A percentile compares a stretch with the other conserved stretches of the same genome.
Conservation (phyloP, 345 rosid species). For the Eucalyptus marginata region DNA sequence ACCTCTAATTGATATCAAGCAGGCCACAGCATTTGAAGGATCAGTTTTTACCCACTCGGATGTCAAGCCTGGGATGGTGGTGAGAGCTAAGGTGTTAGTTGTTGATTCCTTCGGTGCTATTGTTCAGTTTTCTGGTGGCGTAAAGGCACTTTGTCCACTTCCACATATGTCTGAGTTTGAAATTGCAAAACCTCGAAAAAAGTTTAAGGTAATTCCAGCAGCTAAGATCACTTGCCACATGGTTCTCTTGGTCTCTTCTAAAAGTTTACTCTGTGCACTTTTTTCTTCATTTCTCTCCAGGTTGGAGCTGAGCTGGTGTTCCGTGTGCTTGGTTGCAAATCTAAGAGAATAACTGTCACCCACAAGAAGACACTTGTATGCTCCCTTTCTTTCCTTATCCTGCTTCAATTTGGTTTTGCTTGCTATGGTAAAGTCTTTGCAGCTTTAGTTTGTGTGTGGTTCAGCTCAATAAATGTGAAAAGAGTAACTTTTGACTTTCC, state of each 20-base stretch:
- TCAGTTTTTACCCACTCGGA: constrained; percentile 86
- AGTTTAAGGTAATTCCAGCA: constrained; percentile 52
- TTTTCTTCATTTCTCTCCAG: constrained; percentile 22
- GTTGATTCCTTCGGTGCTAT: constrained; percentile 87
- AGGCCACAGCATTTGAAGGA: constrained; percentile 97
- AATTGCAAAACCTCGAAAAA: constrained; percentile 74
- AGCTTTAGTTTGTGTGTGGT: neutral
- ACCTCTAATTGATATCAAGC: constrained; percentile 8
- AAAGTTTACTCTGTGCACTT: neutral
- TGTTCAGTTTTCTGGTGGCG: constrained; percentile 91
- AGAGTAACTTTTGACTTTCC: neutral
- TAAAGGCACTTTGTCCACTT: constrained; percentile 96
- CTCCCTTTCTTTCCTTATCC: neutral
- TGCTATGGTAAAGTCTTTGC: neutral
- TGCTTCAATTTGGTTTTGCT: neutral
- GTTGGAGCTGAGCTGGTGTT: constrained; percentile 81
- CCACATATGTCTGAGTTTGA: constrained; percentile 96
- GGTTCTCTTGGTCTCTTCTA: neutral
- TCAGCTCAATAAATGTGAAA: neutral
- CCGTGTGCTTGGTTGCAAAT: constrained; percentile 95
- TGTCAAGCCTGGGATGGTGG: constrained; percentile 95
- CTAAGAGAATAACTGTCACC: constrained; percentile 91
- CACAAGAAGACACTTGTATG: constrained; percentile 93
- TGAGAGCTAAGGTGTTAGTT: constrained; percentile 61
- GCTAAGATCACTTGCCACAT: neutral